phyloP scores from a whole-genome alignment of 805 yeast genomes.

The Helenozyma rhizophorensis region DNA sequence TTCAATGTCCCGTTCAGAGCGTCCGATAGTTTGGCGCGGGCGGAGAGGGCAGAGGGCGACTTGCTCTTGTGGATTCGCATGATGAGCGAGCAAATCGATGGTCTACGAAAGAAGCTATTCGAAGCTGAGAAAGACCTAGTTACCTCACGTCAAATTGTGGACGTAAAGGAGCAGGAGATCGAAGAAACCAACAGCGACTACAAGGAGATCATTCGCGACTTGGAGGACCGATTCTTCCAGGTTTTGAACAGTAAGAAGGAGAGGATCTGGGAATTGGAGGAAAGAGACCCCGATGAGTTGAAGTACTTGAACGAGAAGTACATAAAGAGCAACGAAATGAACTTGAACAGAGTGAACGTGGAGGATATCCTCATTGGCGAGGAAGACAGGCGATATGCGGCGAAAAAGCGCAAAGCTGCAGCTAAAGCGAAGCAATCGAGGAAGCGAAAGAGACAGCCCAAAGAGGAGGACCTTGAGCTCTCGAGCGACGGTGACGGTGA shows the following conservation, averaged over 20 bases:
- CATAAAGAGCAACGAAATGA: slow-evolving; percentile 9
- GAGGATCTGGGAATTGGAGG: slow-evolving; percentile 12
- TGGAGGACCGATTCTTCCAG: slow-evolving; percentile 17
- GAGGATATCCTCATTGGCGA: slow-evolving; percentile 12
- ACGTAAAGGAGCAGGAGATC: slow-evolving; percentile 9
- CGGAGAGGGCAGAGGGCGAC: slow-evolving; percentile 6
- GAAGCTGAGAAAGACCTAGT: not conserved
- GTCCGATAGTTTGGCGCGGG: slow-evolving; percentile 4
- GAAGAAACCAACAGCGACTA: slow-evolving; percentile 13
- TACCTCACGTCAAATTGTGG: slow-evolving; percentile 1
- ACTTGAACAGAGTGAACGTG: slow-evolving; percentile 13
- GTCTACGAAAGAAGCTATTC: slow-evolving; percentile 2
- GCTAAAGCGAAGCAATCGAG: not conserved
- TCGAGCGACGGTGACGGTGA: no score
- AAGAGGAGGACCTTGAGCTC: slow-evolving; percentile 1
- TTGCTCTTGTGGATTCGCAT: slow-evolving; percentile 14
- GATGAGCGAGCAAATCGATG: slow-evolving; percentile 2
- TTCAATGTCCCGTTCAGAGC: slow-evolving; percentile 5
- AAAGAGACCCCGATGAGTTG: slow-evolving; percentile 4
- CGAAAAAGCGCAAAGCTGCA: not conserved
- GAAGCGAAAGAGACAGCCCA: slow-evolving; percentile 1
- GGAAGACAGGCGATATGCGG: slow-evolving; percentile 5
- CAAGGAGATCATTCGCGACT: slow-evolving; percentile 10
- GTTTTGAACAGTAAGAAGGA: slow-evolving; percentile 11
- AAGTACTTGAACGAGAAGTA: slow-evolving; percentile 9